phyloP scores from a whole-genome alignment of 2,329 filamentous ascomycete species.

The Monosporascus sp. region DNA sequence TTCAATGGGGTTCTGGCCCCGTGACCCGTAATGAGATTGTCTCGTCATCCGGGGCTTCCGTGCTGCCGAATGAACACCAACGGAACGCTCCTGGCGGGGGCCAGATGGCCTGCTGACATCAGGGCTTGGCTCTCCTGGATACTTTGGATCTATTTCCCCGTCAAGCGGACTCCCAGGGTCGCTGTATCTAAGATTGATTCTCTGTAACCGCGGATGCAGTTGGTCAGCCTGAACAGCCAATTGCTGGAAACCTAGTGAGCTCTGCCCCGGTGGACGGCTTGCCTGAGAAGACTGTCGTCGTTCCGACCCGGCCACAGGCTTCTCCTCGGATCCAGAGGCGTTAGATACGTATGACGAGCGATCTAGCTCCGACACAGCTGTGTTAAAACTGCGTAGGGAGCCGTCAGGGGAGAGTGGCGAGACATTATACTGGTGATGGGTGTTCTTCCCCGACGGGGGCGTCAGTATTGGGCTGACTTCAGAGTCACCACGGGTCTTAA shows the following conservation, averaged over 20 bases:
- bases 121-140: constrained; percentile 13
- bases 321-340: not conserved
- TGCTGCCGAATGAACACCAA: not conserved
- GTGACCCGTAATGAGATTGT: not conserved
- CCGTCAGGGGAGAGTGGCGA: constrained; percentile 16
- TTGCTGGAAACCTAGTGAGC: constrained; percentile 2
- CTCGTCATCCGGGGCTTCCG: not conserved
- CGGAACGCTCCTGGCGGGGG: not conserved
- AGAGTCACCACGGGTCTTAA: constrained; percentile 8
- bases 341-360: not conserved
- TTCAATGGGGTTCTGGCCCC: not conserved
- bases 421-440: constrained; percentile 13
- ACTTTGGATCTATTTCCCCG: constrained; percentile 6
- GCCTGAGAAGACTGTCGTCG: constrained; percentile 1
- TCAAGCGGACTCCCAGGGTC: constrained; percentile 18
- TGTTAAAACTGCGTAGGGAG: constrained; percentile 8
- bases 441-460: constrained; percentile 7
- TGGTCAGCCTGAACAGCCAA: not conserved
- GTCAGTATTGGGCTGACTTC: constrained; percentile 19
- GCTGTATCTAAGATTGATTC: constrained; percentile 17
- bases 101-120: constrained; percentile 2
- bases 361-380: not conserved
- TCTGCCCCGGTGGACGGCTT: constrained; percentile 8
- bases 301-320: not conserved
- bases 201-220: constrained; percentile 6